A percentile compares a stretch with the other conserved stretches of the same genome.
phyloP scores from a whole-genome alignment of 2,329 filamentous ascomycete genomes.

The Fusarium irregulare region DNA sequence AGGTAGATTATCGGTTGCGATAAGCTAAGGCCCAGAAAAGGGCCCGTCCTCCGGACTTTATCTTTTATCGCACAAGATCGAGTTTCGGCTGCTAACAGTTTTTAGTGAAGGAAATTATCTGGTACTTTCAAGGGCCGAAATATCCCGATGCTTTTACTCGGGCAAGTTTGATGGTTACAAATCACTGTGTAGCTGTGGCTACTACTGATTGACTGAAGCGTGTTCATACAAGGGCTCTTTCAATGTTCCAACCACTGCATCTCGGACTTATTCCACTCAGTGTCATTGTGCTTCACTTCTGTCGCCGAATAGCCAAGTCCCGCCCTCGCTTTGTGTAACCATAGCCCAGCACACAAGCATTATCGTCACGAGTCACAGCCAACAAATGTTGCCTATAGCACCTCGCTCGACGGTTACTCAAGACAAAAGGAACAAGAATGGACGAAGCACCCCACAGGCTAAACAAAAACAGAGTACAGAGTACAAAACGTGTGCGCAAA shows the following conservation, averaged over 20 bases:
- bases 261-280: background rate
- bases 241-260: slow-evolving; percentile 1
- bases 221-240: background rate
- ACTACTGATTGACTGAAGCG: background rate
- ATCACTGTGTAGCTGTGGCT: background rate
- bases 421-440: background rate
- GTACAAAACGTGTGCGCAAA: background rate
- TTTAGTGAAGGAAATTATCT: slow-evolving; percentile 43
- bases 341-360: background rate
- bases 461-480: background rate
- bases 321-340: slow-evolving; percentile 14
- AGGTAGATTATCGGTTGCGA: background rate
- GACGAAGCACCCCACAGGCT: background rate
- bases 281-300: slow-evolving; percentile 2
- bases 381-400: background rate
- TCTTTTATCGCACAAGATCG: slow-evolving; percentile 13
- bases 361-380: background rate
- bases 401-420: background rate
- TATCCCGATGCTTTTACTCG: background rate
- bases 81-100: slow-evolving; percentile 45
- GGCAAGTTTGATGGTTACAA: background rate
- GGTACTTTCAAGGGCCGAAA: background rate
- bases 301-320: background rate
- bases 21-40: slow-evolving; percentile 24
- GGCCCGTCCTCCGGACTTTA: slow-evolving; percentile 12